Evolutionary conservation across 176 grass and related monocot species (phyloP).

Genomic region (Oropetium thomaeum): DNA sequence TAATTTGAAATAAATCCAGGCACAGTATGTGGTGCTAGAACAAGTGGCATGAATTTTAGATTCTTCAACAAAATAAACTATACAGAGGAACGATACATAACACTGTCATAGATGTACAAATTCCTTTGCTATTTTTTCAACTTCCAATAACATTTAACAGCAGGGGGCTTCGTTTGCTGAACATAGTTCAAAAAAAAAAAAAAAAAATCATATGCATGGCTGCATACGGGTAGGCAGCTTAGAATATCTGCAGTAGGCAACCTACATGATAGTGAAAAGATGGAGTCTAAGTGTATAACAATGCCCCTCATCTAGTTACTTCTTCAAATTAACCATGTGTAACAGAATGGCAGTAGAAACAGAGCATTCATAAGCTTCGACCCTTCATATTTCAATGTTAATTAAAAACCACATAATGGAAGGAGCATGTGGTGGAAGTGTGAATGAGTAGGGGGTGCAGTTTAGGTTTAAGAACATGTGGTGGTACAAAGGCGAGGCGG

Average conservation of each 20-base stretch:
- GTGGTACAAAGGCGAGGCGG: not conserved
- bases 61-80: slow-evolving; percentile 17
- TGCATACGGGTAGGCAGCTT: not conserved
- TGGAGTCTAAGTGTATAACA: not conserved
- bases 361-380: not conserved
- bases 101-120: too few relatives aligned
- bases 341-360: not conserved
- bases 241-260: not conserved
- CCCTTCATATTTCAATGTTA: not conserved
- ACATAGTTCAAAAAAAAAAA: too few relatives aligned
- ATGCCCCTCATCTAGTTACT: not conserved
- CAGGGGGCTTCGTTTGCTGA: too few relatives aligned
- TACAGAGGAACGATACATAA: not conserved
- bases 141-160: too few relatives aligned
- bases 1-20: slow-evolving; percentile 10
- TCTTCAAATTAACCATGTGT: not conserved
- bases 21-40: not conserved
- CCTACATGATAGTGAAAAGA: slow-evolving; percentile 12
- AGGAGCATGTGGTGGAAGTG: not conserved
- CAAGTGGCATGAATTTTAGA: not conserved
- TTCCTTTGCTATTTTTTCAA: too few relatives aligned
- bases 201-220: not conserved
- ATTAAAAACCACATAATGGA: not conserved
- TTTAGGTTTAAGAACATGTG: not conserved
- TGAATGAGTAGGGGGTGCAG: not conserved